Evolutionary conservation across 257 asterid genomes (phyloP), one percentile per base, ranked within the genome.

Genomic region (Asclepias syriaca): DNA sequence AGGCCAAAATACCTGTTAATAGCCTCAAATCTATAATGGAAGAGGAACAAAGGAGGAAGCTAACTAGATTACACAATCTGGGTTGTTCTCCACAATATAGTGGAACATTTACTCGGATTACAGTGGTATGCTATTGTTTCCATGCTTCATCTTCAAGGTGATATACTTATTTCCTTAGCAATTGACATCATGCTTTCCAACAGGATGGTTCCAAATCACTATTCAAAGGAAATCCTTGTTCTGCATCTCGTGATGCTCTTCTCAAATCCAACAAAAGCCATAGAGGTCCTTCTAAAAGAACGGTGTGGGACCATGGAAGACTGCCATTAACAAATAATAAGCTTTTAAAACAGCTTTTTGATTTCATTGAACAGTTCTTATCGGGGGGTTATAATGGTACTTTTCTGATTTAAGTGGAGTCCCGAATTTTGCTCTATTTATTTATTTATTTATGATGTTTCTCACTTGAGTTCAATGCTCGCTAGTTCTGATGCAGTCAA

Each of bases 161-260:
- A 63, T 69, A 68, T 22, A 2, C 24, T 70, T 75, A 37, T 71
- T 50, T 34, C 45, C 18, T 59, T 54, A 75, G 68, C 72, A 68
- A 72, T 68, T 55, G 40, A 50, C 60, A 22, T 14, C 29, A 29
- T 37, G 59, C 29, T 56, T n/a, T 72, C 22, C 74, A 69, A 80
- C 89, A 94, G 99, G 98, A 94, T 87, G 99, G 99, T 83, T 94
- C 96, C 65, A 91, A 89, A 86, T 86, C 97, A 66, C 82, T 88
- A 80, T 77, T 86, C 60, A 83, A 85, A 76, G 99, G 98, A 75
- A 94, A 91, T 75, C 99, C 99, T 75, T 82, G 83, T 59, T 84
- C 95, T 68, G 85, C 84, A 71, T 77, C 94, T 73, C 81, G 56
- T 74, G 90, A 87, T 74, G 79, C 83, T 79, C 71, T 86, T 74